Percentiles rank a stretch among this genome's conserved stretches.
Evolutionary conservation across 106 monocot species (phyloP).

Genomic region (Xerophyta viscosa): DNA sequence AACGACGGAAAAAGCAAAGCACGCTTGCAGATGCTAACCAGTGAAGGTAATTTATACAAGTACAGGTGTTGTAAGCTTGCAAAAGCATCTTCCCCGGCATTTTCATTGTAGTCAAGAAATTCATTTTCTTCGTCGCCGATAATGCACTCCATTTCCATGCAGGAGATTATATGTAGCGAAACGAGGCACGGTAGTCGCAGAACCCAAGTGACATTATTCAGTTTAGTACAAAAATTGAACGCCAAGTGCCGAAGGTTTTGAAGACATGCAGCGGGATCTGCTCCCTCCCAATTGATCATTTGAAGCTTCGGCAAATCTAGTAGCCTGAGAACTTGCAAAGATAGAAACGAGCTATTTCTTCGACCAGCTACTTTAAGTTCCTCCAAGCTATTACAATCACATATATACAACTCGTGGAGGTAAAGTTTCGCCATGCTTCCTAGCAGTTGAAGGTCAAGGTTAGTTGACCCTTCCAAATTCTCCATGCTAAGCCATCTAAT

Average conservation of each 20-base stretch:
- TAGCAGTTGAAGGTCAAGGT: too few species aligned
- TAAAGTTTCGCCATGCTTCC: too few species aligned
- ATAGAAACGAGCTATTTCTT: too few species aligned
- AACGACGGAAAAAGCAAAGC: not conserved
- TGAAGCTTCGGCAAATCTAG: not conserved
- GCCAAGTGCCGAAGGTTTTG: not conserved
- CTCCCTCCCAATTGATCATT: not conserved
- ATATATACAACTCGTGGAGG: too few species aligned
- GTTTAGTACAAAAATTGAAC: not conserved
- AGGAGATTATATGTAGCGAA: not conserved
- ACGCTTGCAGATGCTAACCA: not conserved
- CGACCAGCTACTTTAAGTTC: too few species aligned
- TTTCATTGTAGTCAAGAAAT: not conserved
- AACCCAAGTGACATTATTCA: not conserved
- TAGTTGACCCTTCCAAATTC: too few species aligned
- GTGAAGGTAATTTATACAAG: not conserved
- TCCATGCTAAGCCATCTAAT: too few species aligned
- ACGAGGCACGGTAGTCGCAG: not conserved
- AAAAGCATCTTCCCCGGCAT: not conserved
- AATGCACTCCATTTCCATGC: not conserved
- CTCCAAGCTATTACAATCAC: too few species aligned
- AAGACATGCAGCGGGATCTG: not conserved
- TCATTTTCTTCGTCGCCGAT: not conserved
- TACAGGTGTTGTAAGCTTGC: not conserved
- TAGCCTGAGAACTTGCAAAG: not conserved